Conservation (phyloP, 305 asterid species). For the Fraxinus albicans region DNA sequence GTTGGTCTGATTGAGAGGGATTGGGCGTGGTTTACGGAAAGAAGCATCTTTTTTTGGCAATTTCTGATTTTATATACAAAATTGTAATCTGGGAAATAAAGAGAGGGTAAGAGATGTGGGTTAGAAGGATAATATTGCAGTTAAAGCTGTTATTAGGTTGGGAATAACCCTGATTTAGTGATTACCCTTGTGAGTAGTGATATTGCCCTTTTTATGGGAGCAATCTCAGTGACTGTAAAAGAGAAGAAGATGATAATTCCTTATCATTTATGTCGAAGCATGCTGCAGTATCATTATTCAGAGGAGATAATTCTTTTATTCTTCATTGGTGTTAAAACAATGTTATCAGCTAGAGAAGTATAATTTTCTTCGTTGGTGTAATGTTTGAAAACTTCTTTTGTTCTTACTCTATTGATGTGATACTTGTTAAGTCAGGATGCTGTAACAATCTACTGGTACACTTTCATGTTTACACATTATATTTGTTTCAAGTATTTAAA, state of each 20-base stretch:
- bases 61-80: neutral
- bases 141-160: slow-evolving; percentile 4
- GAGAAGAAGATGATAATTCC: slow-evolving; percentile 6
- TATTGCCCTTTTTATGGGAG: neutral
- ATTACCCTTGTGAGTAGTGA: neutral
- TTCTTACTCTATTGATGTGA: neutral
- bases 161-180: neutral
- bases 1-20: slow-evolving; percentile 1
- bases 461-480: neutral
- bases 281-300: slow-evolving; percentile 14
- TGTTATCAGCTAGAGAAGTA: slow-evolving; percentile 4
- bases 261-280: neutral
- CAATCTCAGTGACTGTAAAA: neutral
- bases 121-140: slow-evolving; percentile 3
- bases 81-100: neutral
- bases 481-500: neutral
- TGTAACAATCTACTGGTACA: slow-evolving; percentile 1
- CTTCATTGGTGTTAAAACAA: neutral
- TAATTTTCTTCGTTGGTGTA: neutral
- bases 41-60: neutral
- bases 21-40: neutral
- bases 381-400: neutral
- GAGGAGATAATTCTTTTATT: neutral
- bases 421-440: neutral
- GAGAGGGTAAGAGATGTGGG: neutral